phyloP scores from a whole-genome alignment of 2,329 filamentous ascomycete species.

The Ophiostoma australiae region DNA sequence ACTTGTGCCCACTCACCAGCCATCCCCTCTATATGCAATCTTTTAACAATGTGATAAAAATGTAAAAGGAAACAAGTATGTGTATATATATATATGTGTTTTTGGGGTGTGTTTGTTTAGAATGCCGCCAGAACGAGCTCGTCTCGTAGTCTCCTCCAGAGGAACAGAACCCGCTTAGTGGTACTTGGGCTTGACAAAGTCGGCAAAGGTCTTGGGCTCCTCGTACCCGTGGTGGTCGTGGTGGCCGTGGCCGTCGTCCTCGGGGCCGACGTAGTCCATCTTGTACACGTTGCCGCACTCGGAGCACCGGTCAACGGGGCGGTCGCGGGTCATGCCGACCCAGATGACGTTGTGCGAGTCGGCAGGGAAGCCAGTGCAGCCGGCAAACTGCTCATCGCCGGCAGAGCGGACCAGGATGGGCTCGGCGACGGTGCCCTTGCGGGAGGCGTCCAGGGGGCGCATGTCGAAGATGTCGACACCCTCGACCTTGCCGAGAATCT shows the following conservation, averaged over 20 bases:
- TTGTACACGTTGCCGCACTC: slow-evolving; percentile 97
- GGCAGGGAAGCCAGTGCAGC: slow-evolving; percentile 89
- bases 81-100: neutral
- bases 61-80: neutral
- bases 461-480: slow-evolving; percentile 97
- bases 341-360: slow-evolving; percentile 89
- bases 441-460: slow-evolving; percentile 87
- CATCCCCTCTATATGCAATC: slow-evolving; percentile 10
- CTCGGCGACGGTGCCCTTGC: slow-evolving; percentile 80
- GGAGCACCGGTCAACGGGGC: slow-evolving; percentile 88
- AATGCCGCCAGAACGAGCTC: neutral
- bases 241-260: slow-evolving; percentile 63
- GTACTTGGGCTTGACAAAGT: slow-evolving; percentile 95
- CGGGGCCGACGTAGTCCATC: slow-evolving; percentile 90
- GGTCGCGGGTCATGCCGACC: slow-evolving; percentile 82
- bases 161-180: slow-evolving; percentile 49
- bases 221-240: slow-evolving; percentile 57
- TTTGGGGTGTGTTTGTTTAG: neutral
- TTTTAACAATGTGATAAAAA: slow-evolving; percentile 2
- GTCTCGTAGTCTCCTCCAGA: neutral
- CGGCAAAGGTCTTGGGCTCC: slow-evolving; percentile 91
- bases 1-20: neutral
- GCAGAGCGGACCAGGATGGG: slow-evolving; percentile 87
- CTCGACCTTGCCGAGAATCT: slow-evolving; percentile 99
- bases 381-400: slow-evolving; percentile 92